Base-by-base conservation (phyloP, 2,329 filamentous ascomycete genomes). In the Fusarium subtropicale region DNA sequence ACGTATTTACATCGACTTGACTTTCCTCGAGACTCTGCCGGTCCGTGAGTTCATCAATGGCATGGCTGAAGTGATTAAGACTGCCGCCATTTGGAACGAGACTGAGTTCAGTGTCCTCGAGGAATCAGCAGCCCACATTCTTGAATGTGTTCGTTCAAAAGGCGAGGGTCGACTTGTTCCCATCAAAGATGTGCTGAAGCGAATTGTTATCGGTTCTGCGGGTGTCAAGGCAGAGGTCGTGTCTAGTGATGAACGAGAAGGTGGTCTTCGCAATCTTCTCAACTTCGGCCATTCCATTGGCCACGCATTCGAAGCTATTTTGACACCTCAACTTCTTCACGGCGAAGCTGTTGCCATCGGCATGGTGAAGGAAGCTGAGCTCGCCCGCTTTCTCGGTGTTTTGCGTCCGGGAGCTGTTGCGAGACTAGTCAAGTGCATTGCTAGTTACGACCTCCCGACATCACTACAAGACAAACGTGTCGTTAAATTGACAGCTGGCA, bases 201-300 rank as follows among this genome's bases (percentile, higher is more conserved):
- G 90, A 66, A 90, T 97, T 64, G 94, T 99, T 20, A 83, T 97
- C 56, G 95, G 92, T 13, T 97, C 94, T 10, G 94, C 94, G n/a
- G 88, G 90, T 52, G 92, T 97, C 77, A 99, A 99, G 83, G 96
- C 96, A 10, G 89, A 92, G 73, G 96, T 99, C 18, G 96, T 99
- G 38, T 97, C 95, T 15, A 90, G 91, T 22, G 96, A 99, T 78
- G 96, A 99, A 82, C 90, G 94, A 71, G 96, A 99, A 81, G 94
- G 94, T 26, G 96, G 96, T 15, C 83, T 99, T 61, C 90, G 96
- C 66, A 99, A 99, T 79, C 86, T 99, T 56, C 86, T 99, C 65
- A 99, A 99, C 80, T 98, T 97, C 81, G 96, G 96, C 33, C 96
- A 99, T 79, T 98, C 96, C 1, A 98, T 99, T 71, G 96, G 96